Evolutionary conservation across 2,329 filamentous ascomycete species (phyloP), one percentile per base, ranked within the genome.

Genomic region (Xylaria digitata): DNA sequence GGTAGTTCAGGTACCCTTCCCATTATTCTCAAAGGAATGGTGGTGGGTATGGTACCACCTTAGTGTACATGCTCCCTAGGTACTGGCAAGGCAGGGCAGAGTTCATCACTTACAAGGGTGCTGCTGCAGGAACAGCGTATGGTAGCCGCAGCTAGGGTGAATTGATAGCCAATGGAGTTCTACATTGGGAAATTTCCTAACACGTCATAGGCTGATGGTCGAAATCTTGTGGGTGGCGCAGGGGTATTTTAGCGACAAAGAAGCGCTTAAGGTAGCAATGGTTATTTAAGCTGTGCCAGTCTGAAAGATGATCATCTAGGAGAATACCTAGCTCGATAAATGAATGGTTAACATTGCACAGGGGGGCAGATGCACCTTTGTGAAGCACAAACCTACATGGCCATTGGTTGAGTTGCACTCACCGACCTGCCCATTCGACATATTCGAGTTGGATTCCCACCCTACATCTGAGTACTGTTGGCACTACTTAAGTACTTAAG

Each of bases 151-250:
- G 32, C n/a, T 4, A 30, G 23, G 46, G 56, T 63, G 45, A 43
- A 53, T 56, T 34, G 55, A 37, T 37, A 67, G 55, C 67, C 67
- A 70, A 70, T 63, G 32, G 57, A 66, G 56, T 68, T 67, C 57
- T 54, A 30, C 32, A 63, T 65, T 61, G 53, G 63, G 65, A 65
- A 65, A 59, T 52, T 67, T 64, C 65, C 68, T 15, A 64, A 66
- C 49, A 67, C 65, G 58, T 70, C 67, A 58, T 64, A 49, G 53
- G 59, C 15, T 23, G 40, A 48, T 19, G n/a, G 45, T 60, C 23
- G 9, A 40, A 59, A 59, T 68, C 53, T 19, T 60, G 49, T 60
- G 58, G 53, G 26, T 43, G 52, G 50, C 32, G 49, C 62, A 65
- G 52, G 55, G 67, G 61, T 17, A 30, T 15, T 50, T 32, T 43